Evolutionary conservation across 1,284 basidiomycete genomes (phyloP).

Genomic region (Mycosarcoma maydis): DNA sequence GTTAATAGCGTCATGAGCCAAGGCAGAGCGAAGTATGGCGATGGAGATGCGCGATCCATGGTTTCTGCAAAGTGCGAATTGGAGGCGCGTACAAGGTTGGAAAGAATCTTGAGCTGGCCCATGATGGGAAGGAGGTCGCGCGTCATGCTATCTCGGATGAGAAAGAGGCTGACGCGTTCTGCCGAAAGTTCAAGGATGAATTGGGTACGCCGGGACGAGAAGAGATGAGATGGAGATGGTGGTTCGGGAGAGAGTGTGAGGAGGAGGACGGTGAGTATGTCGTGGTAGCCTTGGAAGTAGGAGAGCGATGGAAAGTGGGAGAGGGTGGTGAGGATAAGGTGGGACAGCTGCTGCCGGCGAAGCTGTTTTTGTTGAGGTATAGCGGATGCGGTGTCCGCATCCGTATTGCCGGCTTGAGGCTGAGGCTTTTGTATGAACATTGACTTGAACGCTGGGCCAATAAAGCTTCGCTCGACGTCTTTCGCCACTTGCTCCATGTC

Average conservation of each 20-base stretch:
- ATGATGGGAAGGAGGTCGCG: conserved; percentile 82
- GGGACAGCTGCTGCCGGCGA: conserved; percentile 46
- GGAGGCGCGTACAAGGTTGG: conserved; percentile 75
- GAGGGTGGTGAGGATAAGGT: conserved; percentile 74
- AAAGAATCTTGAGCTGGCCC: conserved; percentile 78
- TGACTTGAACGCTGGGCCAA: conserved; percentile 40
- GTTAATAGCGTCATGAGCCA: conserved; percentile 90
- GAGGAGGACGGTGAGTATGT: conserved; percentile 85
- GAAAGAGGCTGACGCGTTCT: conserved; percentile 79
- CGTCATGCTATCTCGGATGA: conserved; percentile 89
- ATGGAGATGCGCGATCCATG: conserved; percentile 75
- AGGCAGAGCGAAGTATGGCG: conserved; percentile 87
- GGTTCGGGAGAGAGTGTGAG: conserved; percentile 71
- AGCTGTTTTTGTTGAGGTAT: background rate
- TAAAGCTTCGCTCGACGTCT: conserved; percentile 63
- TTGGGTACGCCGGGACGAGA: conserved; percentile 1
- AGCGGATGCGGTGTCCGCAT: background rate
- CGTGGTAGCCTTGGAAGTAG: conserved; percentile 91
- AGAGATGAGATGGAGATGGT: background rate
- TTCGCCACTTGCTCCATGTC: conserved; percentile 62
- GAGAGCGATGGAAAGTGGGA: conserved; percentile 77
- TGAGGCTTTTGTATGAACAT: background rate
- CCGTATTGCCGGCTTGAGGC: background rate
- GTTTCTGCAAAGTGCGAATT: conserved; percentile 78
- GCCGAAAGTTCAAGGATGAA: conserved; percentile 26